phyloP scores from a whole-genome alignment of 2,329 filamentous ascomycete species.

The Emmonsiellopsis sp. region DNA sequence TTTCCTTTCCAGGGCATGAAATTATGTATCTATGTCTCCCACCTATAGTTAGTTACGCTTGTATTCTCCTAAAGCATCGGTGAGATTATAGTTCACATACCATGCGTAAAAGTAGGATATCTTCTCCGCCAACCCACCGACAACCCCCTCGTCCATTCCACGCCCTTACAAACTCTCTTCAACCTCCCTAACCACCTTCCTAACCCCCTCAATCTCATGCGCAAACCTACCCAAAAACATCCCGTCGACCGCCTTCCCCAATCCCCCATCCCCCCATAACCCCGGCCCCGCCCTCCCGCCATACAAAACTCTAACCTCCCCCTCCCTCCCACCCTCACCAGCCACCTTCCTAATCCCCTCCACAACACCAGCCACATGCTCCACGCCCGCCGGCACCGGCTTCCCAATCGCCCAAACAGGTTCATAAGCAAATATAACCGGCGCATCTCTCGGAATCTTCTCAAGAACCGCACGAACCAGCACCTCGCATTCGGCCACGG shows the following conservation, averaged over 20 bases:
- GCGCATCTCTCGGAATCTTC: constrained; percentile 50
- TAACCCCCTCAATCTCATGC: constrained; percentile 63
- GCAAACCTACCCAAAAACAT: constrained; percentile 60
- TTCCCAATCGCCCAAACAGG: constrained; percentile 85
- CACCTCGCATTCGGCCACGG: constrained; percentile 54
- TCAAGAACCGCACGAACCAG: constrained; percentile 58
- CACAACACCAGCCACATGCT: constrained; percentile 64
- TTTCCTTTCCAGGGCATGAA: no score
- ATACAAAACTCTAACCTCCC: constrained; percentile 62
- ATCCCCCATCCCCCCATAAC: constrained; percentile 46
- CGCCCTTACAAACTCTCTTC: constrained; percentile 30
- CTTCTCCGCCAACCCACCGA: not conserved
- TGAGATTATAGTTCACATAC: no score
- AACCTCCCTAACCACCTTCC: constrained; percentile 64
- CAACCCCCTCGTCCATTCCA: not conserved
- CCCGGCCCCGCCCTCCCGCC: constrained; percentile 76
- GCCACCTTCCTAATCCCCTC: constrained; percentile 50
- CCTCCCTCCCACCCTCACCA: constrained; percentile 38
- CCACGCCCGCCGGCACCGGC: constrained; percentile 57
- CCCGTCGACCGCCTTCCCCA: constrained; percentile 17
- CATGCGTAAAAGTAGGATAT: no score
- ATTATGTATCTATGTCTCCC: no score
- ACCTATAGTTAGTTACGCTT: no score
- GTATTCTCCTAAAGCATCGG: no score
- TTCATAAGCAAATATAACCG: constrained; percentile 74